Conservation (phyloP, 148 eudicot species). For the Persicaria maculosa region DNA sequence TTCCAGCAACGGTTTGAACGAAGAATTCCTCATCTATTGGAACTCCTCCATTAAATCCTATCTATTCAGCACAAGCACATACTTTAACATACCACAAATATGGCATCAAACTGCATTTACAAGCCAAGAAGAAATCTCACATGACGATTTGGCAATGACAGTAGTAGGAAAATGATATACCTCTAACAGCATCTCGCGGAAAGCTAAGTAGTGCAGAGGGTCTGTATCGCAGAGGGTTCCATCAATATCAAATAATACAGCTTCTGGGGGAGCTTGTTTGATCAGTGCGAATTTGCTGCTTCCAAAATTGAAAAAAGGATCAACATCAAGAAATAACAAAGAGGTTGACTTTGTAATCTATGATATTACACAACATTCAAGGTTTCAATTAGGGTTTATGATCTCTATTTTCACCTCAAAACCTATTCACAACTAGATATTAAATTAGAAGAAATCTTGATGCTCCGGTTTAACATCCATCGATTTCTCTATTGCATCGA, state of each 20-base stretch:
- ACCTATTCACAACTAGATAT: not conserved
- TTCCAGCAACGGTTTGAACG: conserved; percentile 67
- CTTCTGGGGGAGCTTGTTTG: conserved; percentile 73
- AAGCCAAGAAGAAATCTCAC: not conserved
- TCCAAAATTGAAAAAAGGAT: conserved; percentile 4
- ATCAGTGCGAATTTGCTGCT: conserved; percentile 42
- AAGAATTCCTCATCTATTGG: conserved; percentile 75
- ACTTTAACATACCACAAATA: conserved; percentile 1
- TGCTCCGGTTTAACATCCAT: not conserved
- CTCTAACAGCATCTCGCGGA: conserved; percentile 80
- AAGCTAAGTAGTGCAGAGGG: conserved; percentile 73
- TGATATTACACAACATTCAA: not conserved
- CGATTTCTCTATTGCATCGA: not conserved
- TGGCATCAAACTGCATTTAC: not conserved
- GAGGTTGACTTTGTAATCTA: conserved; percentile 5
- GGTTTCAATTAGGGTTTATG: not conserved
- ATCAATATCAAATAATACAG: conserved; percentile 78
- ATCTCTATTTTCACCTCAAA: not conserved
- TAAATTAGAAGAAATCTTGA: not conserved
- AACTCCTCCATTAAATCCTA: conserved; percentile 78
- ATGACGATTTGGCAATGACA: not conserved
- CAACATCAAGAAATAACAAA: conserved; percentile 19
- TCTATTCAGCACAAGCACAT: conserved; percentile 33
- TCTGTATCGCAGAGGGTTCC: conserved; percentile 97
- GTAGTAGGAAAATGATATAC: conserved; percentile 22